A percentile compares a stretch with the other conserved stretches of the same genome.
These are phyloP conservation scores for Lepidium campestre DNA, from an alignment of 441 rosid species.

Conservation along the genomic window DNA sequence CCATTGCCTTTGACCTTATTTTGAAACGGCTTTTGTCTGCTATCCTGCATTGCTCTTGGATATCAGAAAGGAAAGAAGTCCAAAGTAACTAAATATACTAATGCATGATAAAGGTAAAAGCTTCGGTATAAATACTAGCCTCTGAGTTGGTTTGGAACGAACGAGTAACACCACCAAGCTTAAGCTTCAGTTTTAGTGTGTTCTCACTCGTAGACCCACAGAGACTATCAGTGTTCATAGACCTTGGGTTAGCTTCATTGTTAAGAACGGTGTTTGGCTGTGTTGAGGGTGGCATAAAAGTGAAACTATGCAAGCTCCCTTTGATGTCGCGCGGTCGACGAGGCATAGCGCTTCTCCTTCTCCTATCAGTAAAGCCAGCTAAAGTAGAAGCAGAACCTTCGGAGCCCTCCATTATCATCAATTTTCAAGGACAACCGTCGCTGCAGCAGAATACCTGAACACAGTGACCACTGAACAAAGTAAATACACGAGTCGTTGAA, in stretches of 20 bases:
- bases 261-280: slow-evolving; percentile 23
- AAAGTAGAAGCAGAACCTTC: slow-evolving; percentile 28
- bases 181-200: slow-evolving; percentile 68
- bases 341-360: slow-evolving; percentile 51
- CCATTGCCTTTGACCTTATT: slow-evolving; percentile 31
- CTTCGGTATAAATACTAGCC: slow-evolving; percentile 7
- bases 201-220: slow-evolving; percentile 39
- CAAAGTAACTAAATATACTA: background rate
- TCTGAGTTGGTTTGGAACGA: slow-evolving; percentile 49
- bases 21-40: background rate
- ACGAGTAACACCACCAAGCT: slow-evolving; percentile 71
- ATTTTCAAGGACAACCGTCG: background rate
- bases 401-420: slow-evolving; percentile 40
- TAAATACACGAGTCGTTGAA: background rate
- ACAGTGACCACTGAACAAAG: background rate
- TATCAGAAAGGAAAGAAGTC: background rate
- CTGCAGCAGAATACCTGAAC: slow-evolving; percentile 14
- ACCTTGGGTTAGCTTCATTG: slow-evolving; percentile 21
- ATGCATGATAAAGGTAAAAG: background rate
- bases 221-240: slow-evolving; percentile 2
- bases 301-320: slow-evolving; percentile 18
- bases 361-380: slow-evolving; percentile 36
- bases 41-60: slow-evolving; percentile 27
- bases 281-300: slow-evolving; percentile 29
- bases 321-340: slow-evolving; percentile 46